Conservation (phyloP, 2,329 filamentous ascomycete genomes). For the Amauroascus verrucosus region DNA sequence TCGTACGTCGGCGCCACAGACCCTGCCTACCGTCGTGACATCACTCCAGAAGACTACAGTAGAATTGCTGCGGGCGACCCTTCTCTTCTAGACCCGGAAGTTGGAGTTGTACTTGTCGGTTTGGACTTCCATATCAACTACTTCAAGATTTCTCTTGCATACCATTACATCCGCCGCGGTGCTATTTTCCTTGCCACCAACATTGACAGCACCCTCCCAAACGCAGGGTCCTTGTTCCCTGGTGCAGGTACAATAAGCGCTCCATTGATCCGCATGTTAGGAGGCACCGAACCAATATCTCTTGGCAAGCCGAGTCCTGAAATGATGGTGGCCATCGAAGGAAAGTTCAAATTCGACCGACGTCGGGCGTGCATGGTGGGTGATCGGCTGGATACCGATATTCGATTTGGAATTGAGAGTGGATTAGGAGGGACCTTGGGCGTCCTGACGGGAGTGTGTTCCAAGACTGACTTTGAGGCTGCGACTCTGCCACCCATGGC, state of each 20-base stretch:
- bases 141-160: constrained; percentile 73
- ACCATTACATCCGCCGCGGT: constrained; percentile 71
- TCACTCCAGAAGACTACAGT: constrained; percentile 69
- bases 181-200: constrained; percentile 90
- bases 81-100: constrained; percentile 69
- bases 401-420: constrained; percentile 86
- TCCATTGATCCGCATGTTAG: constrained; percentile 63
- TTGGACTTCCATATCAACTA: constrained; percentile 95
- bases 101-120: constrained; percentile 79
- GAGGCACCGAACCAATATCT: constrained; percentile 57
- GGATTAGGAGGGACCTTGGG: constrained; percentile 82
- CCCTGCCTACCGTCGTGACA: constrained; percentile 62
- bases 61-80: constrained; percentile 61
- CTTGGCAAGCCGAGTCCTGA: constrained; percentile 93
- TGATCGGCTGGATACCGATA: constrained; percentile 88
- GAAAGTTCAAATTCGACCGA: constrained; percentile 82
- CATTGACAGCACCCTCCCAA: constrained; percentile 78
- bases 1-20: constrained; percentile 81
- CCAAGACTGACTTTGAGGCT: constrained; percentile 73
- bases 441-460: constrained; percentile 77
- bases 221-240: constrained; percentile 72
- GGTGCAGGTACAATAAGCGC: constrained; percentile 77
- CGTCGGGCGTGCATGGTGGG: constrained; percentile 88
- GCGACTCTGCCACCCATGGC: constrained; percentile 63
- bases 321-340: constrained; percentile 99